Evolutionary conservation across 176 grass and related monocot species (phyloP), one percentile per base, ranked within the genome.

Genomic region (Oropetium thomaeum): DNA sequence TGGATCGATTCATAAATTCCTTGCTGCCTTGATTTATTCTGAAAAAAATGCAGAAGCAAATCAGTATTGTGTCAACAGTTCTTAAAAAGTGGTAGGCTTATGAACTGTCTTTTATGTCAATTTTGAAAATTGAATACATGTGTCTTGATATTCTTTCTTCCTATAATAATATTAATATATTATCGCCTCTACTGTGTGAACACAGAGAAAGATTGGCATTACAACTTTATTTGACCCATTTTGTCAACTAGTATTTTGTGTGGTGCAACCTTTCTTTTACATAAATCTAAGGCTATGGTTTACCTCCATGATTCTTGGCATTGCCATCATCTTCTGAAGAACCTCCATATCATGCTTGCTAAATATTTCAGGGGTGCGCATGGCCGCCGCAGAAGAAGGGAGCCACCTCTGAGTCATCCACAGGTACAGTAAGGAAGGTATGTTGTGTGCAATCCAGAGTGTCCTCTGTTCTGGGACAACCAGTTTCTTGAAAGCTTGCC

Each of bases 401-500:
- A 96, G 74, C 81, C 69, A 96, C 67, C 54, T 96, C 84, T 92
- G 93, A 19, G 84, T 85, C 74, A 92, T 96, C 87, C 93, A 92
- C 77, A 81, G 69, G 79, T 96, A 88, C 1, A 84, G 62, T 71
- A 92, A 88, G 54, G 82, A 92, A 52, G 93, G 93, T 14, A 81
- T 71, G 61, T 90, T 77, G 75, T 96, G 89, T 44, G 89, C 78
- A 42, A 92, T 83, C 79, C 84, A 77, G 62, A 96, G 81, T 33
- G 89, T 89, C 64, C 66, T 82, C 70, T 84, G 82, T 72, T 97
- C 87, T 25, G 82, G 71, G 37, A 84, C 73, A n/a, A 90, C 28
- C 28, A 75, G 64, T 69, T 67, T 87, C 39, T 84, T 86, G 87
- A 87, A 90, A 58, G 87, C 84, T 61, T 77, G 66, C 59, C 70